phyloP scores from a whole-genome alignment of 768 basidiomycete species.

The Rubroboletus pulcherrimus region DNA sequence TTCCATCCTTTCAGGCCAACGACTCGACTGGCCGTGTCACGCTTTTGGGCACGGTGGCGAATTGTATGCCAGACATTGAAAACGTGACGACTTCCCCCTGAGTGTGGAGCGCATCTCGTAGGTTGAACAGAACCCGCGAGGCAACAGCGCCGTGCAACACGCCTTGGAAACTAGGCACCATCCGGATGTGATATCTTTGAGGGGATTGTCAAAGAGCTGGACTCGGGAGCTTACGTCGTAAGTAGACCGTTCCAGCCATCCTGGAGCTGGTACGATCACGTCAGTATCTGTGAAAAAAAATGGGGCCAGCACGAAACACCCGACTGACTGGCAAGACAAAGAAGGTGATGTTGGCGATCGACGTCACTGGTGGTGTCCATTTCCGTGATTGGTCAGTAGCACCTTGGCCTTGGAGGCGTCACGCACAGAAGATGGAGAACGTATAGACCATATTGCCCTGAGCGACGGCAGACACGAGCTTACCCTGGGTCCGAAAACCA shows the following conservation, averaged over 20 bases:
- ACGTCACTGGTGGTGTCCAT: neutral
- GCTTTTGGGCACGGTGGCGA: neutral
- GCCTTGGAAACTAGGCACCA: slow-evolving; percentile 4
- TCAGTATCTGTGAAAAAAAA: neutral
- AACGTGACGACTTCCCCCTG: neutral
- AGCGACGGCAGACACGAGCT: neutral
- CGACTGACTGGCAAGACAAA: slow-evolving; percentile 2
- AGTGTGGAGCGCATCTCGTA: neutral
- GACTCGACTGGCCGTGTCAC: neutral
- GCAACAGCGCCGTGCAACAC: slow-evolving; percentile 8
- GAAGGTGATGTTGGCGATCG: neutral
- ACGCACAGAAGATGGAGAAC: slow-evolving; percentile 7
- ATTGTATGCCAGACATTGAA: neutral
- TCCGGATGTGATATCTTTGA: too few species aligned
- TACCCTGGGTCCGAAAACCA: neutral
- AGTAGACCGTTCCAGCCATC: slow-evolving; percentile 1
- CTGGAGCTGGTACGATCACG: neutral
- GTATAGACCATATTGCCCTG: slow-evolving; percentile 12
- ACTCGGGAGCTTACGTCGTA: neutral
- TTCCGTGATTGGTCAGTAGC: neutral
- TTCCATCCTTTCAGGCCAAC: neutral
- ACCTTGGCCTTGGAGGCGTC: neutral
- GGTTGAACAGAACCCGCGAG: slow-evolving; percentile 9
- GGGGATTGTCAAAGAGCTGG: too few species aligned
- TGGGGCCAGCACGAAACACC: neutral